A percentile compares a stretch with the other conserved stretches of the same genome.
phyloP scores from a whole-genome alignment of 1,284 basidiomycete genomes.

The Polyporus tsugae region DNA sequence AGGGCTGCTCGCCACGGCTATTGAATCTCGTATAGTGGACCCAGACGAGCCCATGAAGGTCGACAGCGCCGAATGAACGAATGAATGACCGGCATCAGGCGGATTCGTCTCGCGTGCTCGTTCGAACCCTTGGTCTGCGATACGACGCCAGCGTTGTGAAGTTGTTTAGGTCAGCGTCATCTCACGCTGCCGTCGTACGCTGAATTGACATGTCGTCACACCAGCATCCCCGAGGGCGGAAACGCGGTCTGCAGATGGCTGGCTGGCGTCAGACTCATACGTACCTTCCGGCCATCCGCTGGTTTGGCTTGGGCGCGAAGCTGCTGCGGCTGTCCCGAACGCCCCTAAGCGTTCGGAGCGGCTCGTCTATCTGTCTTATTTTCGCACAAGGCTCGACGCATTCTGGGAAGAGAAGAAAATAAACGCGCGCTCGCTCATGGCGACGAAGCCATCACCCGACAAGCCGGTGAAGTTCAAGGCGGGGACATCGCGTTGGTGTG shows the following conservation, averaged over 20 bases:
- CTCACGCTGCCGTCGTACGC: background rate
- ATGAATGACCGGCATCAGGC: conserved; percentile 33
- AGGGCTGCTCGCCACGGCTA: background rate
- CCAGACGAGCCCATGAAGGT: conserved; percentile 3
- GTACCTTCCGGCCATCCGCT: background rate
- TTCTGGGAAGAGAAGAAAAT: conserved; percentile 26
- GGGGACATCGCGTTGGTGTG: conserved; percentile 20
- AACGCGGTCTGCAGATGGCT: background rate
- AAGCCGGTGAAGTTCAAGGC: conserved; percentile 25
- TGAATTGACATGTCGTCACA: background rate
- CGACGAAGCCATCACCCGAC: conserved; percentile 17
- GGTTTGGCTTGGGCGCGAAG: background rate
- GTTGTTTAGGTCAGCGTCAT: conserved; percentile 16
- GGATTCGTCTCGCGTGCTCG: conserved; percentile 40
- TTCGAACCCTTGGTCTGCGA: conserved; percentile 37
- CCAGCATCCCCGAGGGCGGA: background rate
- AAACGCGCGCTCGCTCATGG: conserved; percentile 8
- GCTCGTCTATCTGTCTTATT: conserved; percentile 13
- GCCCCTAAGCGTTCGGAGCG: background rate
- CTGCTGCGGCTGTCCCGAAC: background rate
- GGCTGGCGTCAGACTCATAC: background rate
- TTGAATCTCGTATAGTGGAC: background rate
- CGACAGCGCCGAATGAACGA: conserved; percentile 39
- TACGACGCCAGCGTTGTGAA: conserved; percentile 34
- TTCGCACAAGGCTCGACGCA: conserved; percentile 15